Evolutionary conservation across 768 basidiomycete genomes (phyloP), one percentile per base, ranked within the genome.

Genomic region (Russula virescens): DNA sequence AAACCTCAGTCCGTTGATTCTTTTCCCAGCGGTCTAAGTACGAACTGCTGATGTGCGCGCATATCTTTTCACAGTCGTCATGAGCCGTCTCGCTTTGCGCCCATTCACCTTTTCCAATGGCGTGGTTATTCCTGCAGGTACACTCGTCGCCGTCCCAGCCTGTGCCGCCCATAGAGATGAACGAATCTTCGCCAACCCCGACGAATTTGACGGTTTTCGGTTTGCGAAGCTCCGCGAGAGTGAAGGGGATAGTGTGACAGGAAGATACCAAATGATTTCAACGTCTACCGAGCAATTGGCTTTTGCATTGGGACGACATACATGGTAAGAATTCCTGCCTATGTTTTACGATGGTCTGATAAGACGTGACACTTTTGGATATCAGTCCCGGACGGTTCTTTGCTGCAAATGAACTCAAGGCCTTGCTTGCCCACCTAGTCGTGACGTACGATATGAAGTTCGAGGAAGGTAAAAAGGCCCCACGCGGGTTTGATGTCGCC

Each of bases 21-120:
- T 58, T 23, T 55, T 43, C 60, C 16, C 4, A 31, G 47, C 21
- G 25, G 28, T 19, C 21, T 49, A 25, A 18, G 7, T 45, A 18
- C 53, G 42, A 43, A 18, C 8, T 6, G 18, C 42, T 49, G 45
- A 48, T n/a, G 7, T 16, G 9, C 18, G n/a, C 9, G 14, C 10
- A 1, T 38, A 9, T 11, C 13, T 38, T 38, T 38, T 11, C 38
- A 19, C 53, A 74, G 73, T 68, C 13, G 42, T 49, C 8, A 64
- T 79, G 45, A 57, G 62, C 14, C 75, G 80, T 10, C 70, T 72
- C 62, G 73, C 73, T 1, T 46, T 75, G 31, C 70, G 75, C 54
- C 76, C 78, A 48, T 76, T 75, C 67, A 77, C 73, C 0, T 76
- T 83, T 53, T 78, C 78, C 5, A 75, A 81, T 65, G 80, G 79